These are phyloP conservation scores for Ehretia macrophylla DNA, from an alignment of 257 asterid species.

Conservation along the genomic window DNA sequence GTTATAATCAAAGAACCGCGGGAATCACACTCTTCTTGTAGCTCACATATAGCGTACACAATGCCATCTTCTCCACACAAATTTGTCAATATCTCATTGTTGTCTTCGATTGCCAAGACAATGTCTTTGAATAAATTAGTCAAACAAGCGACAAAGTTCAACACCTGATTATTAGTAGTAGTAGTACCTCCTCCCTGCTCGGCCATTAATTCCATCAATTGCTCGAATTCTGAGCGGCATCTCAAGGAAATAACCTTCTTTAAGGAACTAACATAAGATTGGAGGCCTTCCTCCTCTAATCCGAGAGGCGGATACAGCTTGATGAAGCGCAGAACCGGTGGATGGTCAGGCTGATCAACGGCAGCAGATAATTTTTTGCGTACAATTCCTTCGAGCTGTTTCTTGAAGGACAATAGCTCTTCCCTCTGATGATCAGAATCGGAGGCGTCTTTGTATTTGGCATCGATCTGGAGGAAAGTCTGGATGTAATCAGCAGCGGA, in stretches of 20 bases:
- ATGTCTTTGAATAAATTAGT: slow-evolving; percentile 86
- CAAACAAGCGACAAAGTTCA: slow-evolving; percentile 65
- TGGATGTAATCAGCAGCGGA: slow-evolving; percentile 66
- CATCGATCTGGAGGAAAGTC: slow-evolving; percentile 77
- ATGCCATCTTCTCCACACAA: slow-evolving; percentile 93
- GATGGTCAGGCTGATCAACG: slow-evolving; percentile 80
- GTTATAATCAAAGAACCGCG: slow-evolving; percentile 72
- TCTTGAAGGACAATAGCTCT: slow-evolving; percentile 68
- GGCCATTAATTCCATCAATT: slow-evolving; percentile 53
- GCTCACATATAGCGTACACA: slow-evolving; percentile 87
- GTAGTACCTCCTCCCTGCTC: slow-evolving; percentile 24
- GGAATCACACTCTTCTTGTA: slow-evolving; percentile 93
- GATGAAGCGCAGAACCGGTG: slow-evolving; percentile 66
- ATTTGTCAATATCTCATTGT: slow-evolving; percentile 60
- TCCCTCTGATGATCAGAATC: slow-evolving; percentile 47
- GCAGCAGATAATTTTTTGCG: slow-evolving; percentile 55
- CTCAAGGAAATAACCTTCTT: slow-evolving; percentile 69
- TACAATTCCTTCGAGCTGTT: slow-evolving; percentile 75
- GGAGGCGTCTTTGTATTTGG: slow-evolving; percentile 54
- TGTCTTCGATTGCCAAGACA: slow-evolving; percentile 87
- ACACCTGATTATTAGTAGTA: slow-evolving; percentile 16
- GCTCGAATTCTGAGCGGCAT: slow-evolving; percentile 70
- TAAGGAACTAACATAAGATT: slow-evolving; percentile 61
- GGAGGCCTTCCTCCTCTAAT: slow-evolving; percentile 87
- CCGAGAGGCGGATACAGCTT: slow-evolving; percentile 71